A percentile compares a stretch with the other conserved stretches of the same genome.
Evolutionary conservation across 306 rosid genomes (phyloP).

Genomic region (Lathyrus tuberosus): DNA sequence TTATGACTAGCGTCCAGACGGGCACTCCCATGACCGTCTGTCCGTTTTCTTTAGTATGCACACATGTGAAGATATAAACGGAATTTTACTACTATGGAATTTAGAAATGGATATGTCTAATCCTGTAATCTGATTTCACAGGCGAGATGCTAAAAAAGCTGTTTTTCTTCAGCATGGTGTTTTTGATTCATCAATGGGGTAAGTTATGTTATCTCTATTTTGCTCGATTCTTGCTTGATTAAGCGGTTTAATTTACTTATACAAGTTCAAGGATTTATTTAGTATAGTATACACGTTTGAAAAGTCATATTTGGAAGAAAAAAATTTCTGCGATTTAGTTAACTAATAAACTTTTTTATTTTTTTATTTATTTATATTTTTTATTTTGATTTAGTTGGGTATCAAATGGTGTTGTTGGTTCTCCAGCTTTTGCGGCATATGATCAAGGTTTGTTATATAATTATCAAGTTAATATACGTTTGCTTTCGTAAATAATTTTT

Average conservation of each 20-base stretch:
- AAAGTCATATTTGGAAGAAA: slow-evolving; percentile 28
- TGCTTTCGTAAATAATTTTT: slow-evolving; percentile 1
- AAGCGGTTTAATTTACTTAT: background rate
- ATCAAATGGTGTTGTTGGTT: slow-evolving; percentile 95
- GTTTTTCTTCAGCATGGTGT: slow-evolving; percentile 93
- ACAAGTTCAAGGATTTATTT: slow-evolving; percentile 13
- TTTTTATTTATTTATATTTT: no score
- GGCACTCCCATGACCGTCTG: no score
- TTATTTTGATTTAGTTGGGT: slow-evolving; percentile 68
- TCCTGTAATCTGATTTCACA: slow-evolving; percentile 46
- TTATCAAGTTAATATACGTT: slow-evolving; percentile 22
- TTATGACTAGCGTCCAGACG: background rate
- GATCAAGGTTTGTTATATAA: slow-evolving; percentile 75
- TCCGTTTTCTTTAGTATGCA: no score
- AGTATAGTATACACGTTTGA: background rate
- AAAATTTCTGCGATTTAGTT: background rate
- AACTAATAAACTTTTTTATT: no score
- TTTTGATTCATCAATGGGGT: slow-evolving; percentile 97
- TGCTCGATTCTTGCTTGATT: slow-evolving; percentile 29
- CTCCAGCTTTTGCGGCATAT: slow-evolving; percentile 97
- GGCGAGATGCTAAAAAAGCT: slow-evolving; percentile 87
- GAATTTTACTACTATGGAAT: background rate
- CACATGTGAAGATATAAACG: no score
- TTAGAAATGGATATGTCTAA: slow-evolving; percentile 3
- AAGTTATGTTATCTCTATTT: slow-evolving; percentile 44